A percentile compares a stretch with the other conserved stretches of the same genome.
Evolutionary conservation across 805 yeast genomes (phyloP).

Genomic region (Saccharomycopsis synnaedendra): DNA sequence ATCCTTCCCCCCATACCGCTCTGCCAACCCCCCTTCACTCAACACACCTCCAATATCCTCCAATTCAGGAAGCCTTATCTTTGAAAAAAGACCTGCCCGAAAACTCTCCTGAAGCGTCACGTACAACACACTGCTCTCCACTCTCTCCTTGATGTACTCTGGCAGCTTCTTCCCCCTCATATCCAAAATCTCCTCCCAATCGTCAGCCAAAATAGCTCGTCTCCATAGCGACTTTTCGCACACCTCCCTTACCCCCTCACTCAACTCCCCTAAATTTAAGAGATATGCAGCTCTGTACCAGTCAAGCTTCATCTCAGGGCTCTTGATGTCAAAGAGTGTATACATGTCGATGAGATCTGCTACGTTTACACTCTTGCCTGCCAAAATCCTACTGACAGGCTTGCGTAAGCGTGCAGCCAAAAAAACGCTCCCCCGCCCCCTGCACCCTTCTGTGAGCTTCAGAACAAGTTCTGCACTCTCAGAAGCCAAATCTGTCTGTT

Average conservation of each 20-base stretch:
- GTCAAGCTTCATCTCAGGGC: slow-evolving; percentile 20
- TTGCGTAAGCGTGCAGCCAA: slow-evolving; percentile 16
- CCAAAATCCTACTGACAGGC: slow-evolving; percentile 23
- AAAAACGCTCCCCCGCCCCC: slow-evolving; percentile 14
- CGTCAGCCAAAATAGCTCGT: slow-evolving; percentile 41
- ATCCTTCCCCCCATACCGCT: too few species aligned
- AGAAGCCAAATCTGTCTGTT: not conserved
- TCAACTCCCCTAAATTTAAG: slow-evolving; percentile 25
- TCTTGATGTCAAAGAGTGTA: slow-evolving; percentile 32
- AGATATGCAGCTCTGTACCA: slow-evolving; percentile 40
- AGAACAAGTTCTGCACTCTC: slow-evolving; percentile 19
- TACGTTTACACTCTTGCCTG: slow-evolving; percentile 29
- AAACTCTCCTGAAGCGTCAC: slow-evolving; percentile 30
- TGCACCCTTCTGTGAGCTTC: slow-evolving; percentile 19
- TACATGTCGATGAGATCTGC: slow-evolving; percentile 41
- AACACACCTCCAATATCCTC: not conserved
- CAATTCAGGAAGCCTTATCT: slow-evolving; percentile 4
- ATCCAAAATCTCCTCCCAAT: slow-evolving; percentile 32
- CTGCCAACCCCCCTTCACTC: too few species aligned
- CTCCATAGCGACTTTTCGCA: slow-evolving; percentile 41
- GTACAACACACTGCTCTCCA: slow-evolving; percentile 33
- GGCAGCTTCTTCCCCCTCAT: slow-evolving; percentile 18
- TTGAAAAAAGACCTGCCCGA: slow-evolving; percentile 22
- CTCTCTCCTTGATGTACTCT: slow-evolving; percentile 28
- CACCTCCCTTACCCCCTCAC: slow-evolving; percentile 23